Conservation (phyloP, 106 monocot species). For the Dendrobium huoshanense region DNA sequence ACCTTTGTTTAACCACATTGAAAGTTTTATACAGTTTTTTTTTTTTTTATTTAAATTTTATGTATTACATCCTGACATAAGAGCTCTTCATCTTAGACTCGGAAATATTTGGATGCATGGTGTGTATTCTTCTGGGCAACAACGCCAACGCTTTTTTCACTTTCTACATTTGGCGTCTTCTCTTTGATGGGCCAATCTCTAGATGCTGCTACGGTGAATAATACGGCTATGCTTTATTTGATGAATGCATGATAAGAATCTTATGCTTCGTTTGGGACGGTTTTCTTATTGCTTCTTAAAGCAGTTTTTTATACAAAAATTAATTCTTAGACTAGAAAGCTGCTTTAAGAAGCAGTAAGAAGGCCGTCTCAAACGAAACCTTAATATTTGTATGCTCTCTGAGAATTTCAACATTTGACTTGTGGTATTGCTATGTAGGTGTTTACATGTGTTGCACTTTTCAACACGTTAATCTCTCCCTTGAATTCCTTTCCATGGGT, state of each 20-base stretch:
- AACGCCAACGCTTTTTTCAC: slow-evolving; percentile 90
- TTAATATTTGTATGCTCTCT: background rate
- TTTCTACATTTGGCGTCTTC: slow-evolving; percentile 88
- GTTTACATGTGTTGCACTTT: slow-evolving; percentile 95
- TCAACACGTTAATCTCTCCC: slow-evolving; percentile 91
- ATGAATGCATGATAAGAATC: background rate
- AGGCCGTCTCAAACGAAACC: too few species aligned
- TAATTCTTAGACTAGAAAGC: too few species aligned
- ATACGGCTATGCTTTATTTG: background rate
- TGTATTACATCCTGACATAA: background rate
- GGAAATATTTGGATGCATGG: slow-evolving; percentile 99
- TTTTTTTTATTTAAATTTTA: background rate
- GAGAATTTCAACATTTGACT: slow-evolving; percentile 2
- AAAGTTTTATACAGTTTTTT: background rate
- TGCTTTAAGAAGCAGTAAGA: too few species aligned
- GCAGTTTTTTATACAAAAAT: too few species aligned
- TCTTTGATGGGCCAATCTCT: slow-evolving; percentile 77
- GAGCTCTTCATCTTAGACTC: slow-evolving; percentile 36
- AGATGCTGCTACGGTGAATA: slow-evolving; percentile 81
- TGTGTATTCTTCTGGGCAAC: slow-evolving; percentile 99
- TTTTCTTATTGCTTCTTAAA: too few species aligned
- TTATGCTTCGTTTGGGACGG: background rate
- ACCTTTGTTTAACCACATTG: background rate
- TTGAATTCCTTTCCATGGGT: slow-evolving; percentile 98
- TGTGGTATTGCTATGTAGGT: slow-evolving; percentile 38